A percentile compares a stretch with the other conserved stretches of the same genome.
phyloP scores from a whole-genome alignment of 805 yeast species.

The Candida caryicola region DNA sequence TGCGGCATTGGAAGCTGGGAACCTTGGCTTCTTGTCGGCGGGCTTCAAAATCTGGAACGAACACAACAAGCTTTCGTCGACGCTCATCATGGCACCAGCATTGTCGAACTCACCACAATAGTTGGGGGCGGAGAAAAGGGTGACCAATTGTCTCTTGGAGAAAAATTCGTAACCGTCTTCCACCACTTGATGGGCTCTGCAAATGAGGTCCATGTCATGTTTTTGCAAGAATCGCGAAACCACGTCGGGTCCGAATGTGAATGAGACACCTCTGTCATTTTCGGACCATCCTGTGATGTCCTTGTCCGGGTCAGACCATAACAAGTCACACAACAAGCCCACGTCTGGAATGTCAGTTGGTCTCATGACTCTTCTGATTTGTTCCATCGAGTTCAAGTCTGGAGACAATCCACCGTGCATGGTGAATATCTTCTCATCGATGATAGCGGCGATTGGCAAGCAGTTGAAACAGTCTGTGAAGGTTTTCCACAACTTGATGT shows the following conservation, averaged over 20 bases:
- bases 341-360: slow-evolving; percentile 99
- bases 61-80: slow-evolving; percentile 92
- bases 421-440: slow-evolving; percentile 95
- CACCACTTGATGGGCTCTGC: slow-evolving; percentile 98
- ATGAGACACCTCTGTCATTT: slow-evolving; percentile 97
- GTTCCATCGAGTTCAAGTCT: slow-evolving; percentile 96
- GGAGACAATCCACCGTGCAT: slow-evolving; percentile 99
- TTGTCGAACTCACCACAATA: slow-evolving; percentile 99
- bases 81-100: slow-evolving; percentile 99
- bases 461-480: slow-evolving; percentile 98
- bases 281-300: slow-evolving; percentile 99
- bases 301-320: slow-evolving; percentile 99
- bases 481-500: slow-evolving; percentile 97
- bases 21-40: slow-evolving; percentile 89
- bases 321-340: slow-evolving; percentile 90
- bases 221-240: slow-evolving; percentile 93
- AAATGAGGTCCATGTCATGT: slow-evolving; percentile 96
- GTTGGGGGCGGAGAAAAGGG: slow-evolving; percentile 94
- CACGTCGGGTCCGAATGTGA: slow-evolving; percentile 99
- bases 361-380: slow-evolving; percentile 97
- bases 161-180: slow-evolving; percentile 99
- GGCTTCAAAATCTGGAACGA: slow-evolving; percentile 97
- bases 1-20: slow-evolving; percentile 43
- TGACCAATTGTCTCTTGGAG: slow-evolving; percentile 91
- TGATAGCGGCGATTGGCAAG: slow-evolving; percentile 96